phyloP scores from a whole-genome alignment of 208 protist species.

The Angomonas deanei region DNA sequence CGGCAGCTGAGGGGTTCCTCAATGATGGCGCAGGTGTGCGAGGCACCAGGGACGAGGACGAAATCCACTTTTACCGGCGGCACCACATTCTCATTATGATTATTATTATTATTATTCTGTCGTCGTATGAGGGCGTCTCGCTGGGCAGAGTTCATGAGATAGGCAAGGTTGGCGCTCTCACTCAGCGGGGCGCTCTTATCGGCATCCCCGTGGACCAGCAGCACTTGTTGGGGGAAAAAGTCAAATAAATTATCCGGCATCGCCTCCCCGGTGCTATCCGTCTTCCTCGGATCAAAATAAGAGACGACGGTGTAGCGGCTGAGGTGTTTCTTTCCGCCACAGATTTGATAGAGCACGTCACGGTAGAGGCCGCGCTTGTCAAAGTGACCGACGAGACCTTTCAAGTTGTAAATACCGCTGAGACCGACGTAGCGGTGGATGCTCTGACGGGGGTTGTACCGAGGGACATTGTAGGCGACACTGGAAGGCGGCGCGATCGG shows the following conservation, averaged over 20 bases:
- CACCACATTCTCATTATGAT: conserved; percentile 14
- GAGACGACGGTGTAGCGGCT: conserved; percentile 50
- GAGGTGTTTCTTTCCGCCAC: conserved; percentile 47
- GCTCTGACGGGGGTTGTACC: conserved; percentile 75
- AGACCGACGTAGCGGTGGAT: conserved; percentile 81
- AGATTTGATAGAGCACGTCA: conserved; percentile 59
- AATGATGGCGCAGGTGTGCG: conserved; percentile 80
- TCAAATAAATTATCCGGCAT: conserved; percentile 80
- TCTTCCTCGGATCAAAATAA: conserved; percentile 62
- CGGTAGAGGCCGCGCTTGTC: conserved; percentile 53
- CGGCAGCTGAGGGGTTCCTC: conserved; percentile 60
- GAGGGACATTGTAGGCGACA: conserved; percentile 72
- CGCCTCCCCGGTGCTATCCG: conserved; percentile 44
- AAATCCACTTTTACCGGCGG: conserved; percentile 57
- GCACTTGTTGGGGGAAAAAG: conserved; percentile 73
- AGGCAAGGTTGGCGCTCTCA: conserved; percentile 71
- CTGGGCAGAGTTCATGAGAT: conserved; percentile 62
- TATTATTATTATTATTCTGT: conserved; percentile 14
- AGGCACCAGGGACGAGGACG: conserved; percentile 59
- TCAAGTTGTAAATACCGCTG: conserved; percentile 82
- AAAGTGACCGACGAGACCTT: conserved; percentile 59
- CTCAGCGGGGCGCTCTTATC: conserved; percentile 71
- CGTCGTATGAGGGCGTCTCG: conserved; percentile 28
- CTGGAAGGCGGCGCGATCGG: conserved; percentile 18
- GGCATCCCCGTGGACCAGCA: conserved; percentile 78